Evolutionary conservation across 2,329 filamentous ascomycete genomes (phyloP), one percentile per base, ranked within the genome.

Genomic region (Pseudogymnoascus sp.): DNA sequence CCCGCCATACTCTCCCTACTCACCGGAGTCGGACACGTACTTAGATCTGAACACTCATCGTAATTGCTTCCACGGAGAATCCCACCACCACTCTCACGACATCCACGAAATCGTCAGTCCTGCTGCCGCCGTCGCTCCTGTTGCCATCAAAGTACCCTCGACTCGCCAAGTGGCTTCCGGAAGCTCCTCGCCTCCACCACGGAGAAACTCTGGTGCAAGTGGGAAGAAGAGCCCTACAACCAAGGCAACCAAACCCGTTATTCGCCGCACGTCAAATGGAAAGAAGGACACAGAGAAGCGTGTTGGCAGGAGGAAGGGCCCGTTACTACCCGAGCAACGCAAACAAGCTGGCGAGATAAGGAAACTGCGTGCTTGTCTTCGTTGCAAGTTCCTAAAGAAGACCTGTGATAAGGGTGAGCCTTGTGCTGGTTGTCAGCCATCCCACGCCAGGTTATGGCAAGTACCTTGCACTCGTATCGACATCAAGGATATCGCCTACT

Each of bases 301-400:
- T 76, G 90, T 97, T 65, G 93, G 93, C 59, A 88, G 91, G 72
- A 86, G 93, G 78, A 90, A 90, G 75, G 93, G 93, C 37, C 93
- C 93, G 64, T 84, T 98, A 69, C 83, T 92, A 71, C 92, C 93
- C 10, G 93, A 98, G 76, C 93, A 97, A 80, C 86, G 93, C 69
- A 96, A 96, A 78, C 93, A 97, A 77, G 93, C 93, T 26, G 95
- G 93, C 72, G 93, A 98, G 78, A 98, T 98, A 74, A 87, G 93
- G 75, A 98, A 98, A 78, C 81, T 97, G 70, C 85, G 93, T 73
- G 93, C 93, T 59, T 98, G 93, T 76, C 81, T 98, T 70, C 88
- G 93, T 68, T 98, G 93, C 85, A 97, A 97, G 79, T 98, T 97
- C 81, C 82, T 98, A 75, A 98, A 98, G 84, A 98, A 98, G 84